These are phyloP conservation scores for Nannochloris sp. DNA, from an alignment of 139 green algal genomes.

Conservation along the genomic window DNA sequence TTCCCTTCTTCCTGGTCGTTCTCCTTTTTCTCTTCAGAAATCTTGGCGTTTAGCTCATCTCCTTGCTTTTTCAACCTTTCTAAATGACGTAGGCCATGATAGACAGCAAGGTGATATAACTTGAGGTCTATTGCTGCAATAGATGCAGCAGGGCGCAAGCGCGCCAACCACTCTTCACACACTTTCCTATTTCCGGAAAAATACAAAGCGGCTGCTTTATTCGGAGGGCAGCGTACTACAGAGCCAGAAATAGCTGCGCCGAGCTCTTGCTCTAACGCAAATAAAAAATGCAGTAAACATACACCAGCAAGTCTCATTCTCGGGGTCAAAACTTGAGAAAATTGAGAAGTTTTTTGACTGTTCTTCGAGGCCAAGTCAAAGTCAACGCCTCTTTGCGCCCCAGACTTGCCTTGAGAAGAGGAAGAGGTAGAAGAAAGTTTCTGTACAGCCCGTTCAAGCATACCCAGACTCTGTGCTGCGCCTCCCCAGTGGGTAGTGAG, in stretches of 20 bases:
- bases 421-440: background rate
- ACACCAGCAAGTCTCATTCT: background rate
- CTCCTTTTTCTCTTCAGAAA: background rate
- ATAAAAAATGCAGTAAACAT: constrained; percentile 7
- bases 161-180: constrained; percentile 65
- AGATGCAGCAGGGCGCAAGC: background rate
- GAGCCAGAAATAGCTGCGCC: background rate
- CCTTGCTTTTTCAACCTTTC: too few species aligned
- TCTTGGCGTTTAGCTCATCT: background rate
- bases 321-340: too few species aligned
- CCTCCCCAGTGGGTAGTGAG: constrained; percentile 63
- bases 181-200: constrained; percentile 23
- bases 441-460: constrained; percentile 53
- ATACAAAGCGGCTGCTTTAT: background rate
- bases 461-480: constrained; percentile 57
- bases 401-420: background rate
- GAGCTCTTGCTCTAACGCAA: constrained; percentile 14
- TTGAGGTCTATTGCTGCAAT: background rate
- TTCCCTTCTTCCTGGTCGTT: background rate
- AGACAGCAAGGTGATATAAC: background rate
- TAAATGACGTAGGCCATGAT: background rate
- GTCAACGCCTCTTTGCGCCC: too few species aligned
- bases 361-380: too few species aligned
- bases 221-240: background rate
- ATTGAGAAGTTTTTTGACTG: too few species aligned